Conservation (phyloP, 108 stramenopile genomes). For the Licmophora abbreviata region DNA sequence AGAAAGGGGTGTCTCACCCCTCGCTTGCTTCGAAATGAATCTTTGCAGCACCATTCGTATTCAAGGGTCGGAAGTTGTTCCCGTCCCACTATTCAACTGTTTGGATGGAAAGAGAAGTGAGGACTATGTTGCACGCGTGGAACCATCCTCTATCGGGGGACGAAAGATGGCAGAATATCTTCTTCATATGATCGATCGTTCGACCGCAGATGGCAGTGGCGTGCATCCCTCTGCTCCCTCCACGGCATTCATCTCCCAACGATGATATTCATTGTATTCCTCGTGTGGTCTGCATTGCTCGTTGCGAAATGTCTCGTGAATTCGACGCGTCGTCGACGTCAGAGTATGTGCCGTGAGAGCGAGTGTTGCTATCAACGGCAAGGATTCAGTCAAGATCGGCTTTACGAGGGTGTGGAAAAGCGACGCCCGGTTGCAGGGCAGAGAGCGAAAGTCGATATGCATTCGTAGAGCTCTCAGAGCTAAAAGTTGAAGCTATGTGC, state of each 20-base stretch:
- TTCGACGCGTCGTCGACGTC: too few species aligned
- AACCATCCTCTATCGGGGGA: slow-evolving; percentile 79
- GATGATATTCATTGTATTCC: too few species aligned
- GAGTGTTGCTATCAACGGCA: too few species aligned
- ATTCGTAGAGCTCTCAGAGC: too few species aligned
- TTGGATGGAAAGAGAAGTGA: slow-evolving; percentile 66
- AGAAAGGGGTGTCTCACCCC: background rate
- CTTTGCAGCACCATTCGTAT: slow-evolving; percentile 40
- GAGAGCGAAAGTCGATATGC: too few species aligned
- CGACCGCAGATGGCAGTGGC: background rate
- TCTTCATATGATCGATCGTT: slow-evolving; percentile 36
- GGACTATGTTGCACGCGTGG: slow-evolving; percentile 87
- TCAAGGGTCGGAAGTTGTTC: slow-evolving; percentile 58
- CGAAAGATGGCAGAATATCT: slow-evolving; percentile 79
- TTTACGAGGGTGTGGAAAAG: too few species aligned
- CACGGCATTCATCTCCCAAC: background rate
- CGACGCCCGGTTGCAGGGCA: too few species aligned
- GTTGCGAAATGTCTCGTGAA: too few species aligned
- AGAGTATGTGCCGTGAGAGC: too few species aligned
- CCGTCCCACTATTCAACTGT: slow-evolving; percentile 66
- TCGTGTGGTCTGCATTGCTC: too few species aligned
- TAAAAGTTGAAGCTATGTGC: too few species aligned
- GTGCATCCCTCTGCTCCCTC: background rate
- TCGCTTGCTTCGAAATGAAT: slow-evolving; percentile 4
- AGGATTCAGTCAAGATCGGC: too few species aligned